Evolutionary conservation across 805 yeast species (phyloP), one percentile per base, ranked within the genome.

Genomic region (Pichia heedii): DNA sequence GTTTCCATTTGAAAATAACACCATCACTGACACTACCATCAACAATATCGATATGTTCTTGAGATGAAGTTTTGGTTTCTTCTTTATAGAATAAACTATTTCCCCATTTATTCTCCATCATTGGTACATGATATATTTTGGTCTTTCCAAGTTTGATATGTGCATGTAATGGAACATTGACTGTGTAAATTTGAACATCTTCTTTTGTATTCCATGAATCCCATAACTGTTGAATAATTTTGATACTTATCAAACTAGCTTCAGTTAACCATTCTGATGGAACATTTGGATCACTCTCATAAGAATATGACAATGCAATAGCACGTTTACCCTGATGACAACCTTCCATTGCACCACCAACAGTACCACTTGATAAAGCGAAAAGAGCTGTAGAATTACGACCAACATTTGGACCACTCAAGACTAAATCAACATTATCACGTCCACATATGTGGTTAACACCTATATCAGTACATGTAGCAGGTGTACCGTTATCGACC

Each of bases 281-380:
- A n/a, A 80, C 79, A 18, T 66, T 61, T 9, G 51, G 45, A 37
- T 73, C 63, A 22, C 67, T 61, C 42, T 72, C 76, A 57, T 82
- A 93, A n/a, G 95, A 93, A 70, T 78, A 90, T 32, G 95, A 84
- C 29, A 93, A 55, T 2, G 95, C 97, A 49, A 93, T 71, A 5
- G 96, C 68, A 51, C 71, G 79, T 26, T 78, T 76, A 0, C 80
- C 81, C 44, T 72, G 76, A 35, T 89, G 75, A 2, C 83, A 84
- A 2, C 89, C 94, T 65, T 93, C 98, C 87, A 89, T 76, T 1
- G 97, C 93, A 4, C 96, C 97, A 22, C 98, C 98, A 16, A 93
- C 81, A 2, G 98, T 93, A 13, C 98, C 98, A 52, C 94, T 81
- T 5, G 96, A 79, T 54, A 93, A 73, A 43, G 88, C 84, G 61